Evolutionary conservation across 257 asterid genomes (phyloP), one percentile per base, ranked within the genome.

Genomic region (Orobanche coerulescens): DNA sequence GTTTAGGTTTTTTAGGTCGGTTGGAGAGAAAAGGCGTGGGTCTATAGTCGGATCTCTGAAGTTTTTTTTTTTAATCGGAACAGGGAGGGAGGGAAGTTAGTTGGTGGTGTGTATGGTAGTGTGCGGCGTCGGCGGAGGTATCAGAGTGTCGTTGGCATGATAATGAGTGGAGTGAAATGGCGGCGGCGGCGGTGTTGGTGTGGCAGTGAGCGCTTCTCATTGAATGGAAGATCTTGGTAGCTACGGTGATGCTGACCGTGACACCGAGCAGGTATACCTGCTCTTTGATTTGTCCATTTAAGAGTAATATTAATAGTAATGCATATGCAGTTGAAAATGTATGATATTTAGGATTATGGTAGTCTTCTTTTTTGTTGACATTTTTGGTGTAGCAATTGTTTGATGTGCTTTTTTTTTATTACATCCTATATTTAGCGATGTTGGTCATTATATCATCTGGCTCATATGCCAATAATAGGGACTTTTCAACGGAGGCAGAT

Each of bases 211-310:
- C 59, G 79, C 66, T 73, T 87, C 92, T 75, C 95, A 78, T 82
- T 87, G 98, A 88, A 91, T 91, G 98, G 96, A 94, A 84, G 96
- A 88, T 91, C 93, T 84, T 85, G 86, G 73, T 85, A 87, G 89
- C 78, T 78, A 76, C 82, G 81, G 85, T 72, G 78, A 88, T 82
- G 83, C 87, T 58, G 75, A 81, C 70, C 96, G 94, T 71, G 95
- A 85, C 77, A 79, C 78, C 63, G 90, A 88, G 76, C 96, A 85
- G 96, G 96, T 88, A 48, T 12, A 18, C 52, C 61, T 55, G 51
- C 66, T 16, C 24, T 47, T 70, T 47, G 71, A 46, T 71, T 69
- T 44, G 56, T 40, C 22, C 47, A 34, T 43, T 40, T 39, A 4
- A 49, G 26, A 49, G 39, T 14, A 20, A 39, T 24, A 16, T 26